Conservation (phyloP, 768 basidiomycete species). For the Calocera viscosa region DNA sequence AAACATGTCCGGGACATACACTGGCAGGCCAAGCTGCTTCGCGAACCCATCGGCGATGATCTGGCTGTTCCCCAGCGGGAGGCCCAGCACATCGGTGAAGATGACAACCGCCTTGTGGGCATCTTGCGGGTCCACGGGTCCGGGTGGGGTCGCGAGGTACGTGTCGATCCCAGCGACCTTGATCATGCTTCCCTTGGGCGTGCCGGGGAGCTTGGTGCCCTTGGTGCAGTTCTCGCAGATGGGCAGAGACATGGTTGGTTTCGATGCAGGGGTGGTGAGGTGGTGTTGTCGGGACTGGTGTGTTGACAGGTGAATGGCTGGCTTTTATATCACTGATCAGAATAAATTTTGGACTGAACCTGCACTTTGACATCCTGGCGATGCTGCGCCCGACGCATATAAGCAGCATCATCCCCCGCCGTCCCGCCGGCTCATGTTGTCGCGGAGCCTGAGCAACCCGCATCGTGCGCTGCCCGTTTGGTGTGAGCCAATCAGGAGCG, state of each 20-base stretch:
- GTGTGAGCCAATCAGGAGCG: too few relatives aligned
- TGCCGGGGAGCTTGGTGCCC: neutral
- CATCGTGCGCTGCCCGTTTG: too few relatives aligned
- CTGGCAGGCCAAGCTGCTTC: slow-evolving; percentile 40
- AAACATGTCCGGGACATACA: slow-evolving; percentile 56
- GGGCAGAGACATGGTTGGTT: neutral
- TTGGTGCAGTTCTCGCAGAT: slow-evolving; percentile 7
- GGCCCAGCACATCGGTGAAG: slow-evolving; percentile 46
- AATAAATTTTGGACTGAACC: too few relatives aligned
- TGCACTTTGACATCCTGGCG: too few relatives aligned
- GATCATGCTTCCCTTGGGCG: neutral
- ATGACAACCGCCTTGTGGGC: slow-evolving; percentile 36
- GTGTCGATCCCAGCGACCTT: neutral
- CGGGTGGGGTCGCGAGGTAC: neutral
- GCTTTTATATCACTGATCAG: too few relatives aligned
- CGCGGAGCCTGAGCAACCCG: too few relatives aligned
- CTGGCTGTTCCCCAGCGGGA: slow-evolving; percentile 40
- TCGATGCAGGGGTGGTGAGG: too few relatives aligned
- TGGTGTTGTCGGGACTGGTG: too few relatives aligned
- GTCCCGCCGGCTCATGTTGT: too few relatives aligned
- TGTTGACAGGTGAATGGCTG: too few relatives aligned
- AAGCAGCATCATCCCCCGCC: too few relatives aligned
- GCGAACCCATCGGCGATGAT: slow-evolving; percentile 47
- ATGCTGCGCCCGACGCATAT: too few relatives aligned
- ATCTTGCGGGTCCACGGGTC: neutral